These are phyloP conservation scores for Yamadazyma ubonensis DNA, from an alignment of 805 yeast species.

Conservation along the genomic window DNA sequence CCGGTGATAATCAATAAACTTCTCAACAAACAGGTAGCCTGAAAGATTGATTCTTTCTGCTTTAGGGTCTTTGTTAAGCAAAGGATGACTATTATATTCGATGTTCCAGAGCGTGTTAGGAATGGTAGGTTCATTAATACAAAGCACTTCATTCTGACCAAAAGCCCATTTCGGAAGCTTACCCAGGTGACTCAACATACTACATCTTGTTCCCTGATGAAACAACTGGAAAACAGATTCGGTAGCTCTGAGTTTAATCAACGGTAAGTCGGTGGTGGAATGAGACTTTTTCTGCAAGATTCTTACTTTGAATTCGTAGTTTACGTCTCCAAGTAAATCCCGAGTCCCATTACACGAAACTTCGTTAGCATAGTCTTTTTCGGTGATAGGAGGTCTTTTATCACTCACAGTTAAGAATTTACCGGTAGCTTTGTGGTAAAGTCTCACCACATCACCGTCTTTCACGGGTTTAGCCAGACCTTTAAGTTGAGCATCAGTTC, in stretches of 20 bases:
- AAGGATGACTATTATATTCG: slow-evolving; percentile 63
- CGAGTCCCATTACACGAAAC: slow-evolving; percentile 70
- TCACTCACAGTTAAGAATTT: slow-evolving; percentile 66
- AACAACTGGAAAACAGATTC: slow-evolving; percentile 69
- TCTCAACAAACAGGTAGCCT: slow-evolving; percentile 44
- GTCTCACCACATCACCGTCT: slow-evolving; percentile 56
- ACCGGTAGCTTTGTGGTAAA: slow-evolving; percentile 71
- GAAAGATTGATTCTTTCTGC: slow-evolving; percentile 21
- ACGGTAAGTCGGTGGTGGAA: slow-evolving; percentile 30
- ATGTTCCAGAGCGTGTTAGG: slow-evolving; percentile 72
- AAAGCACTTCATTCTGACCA: slow-evolving; percentile 83
- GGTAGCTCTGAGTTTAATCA: slow-evolving; percentile 48
- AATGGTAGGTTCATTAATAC: slow-evolving; percentile 70
- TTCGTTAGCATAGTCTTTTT: slow-evolving; percentile 86
- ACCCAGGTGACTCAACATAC: slow-evolving; percentile 67
- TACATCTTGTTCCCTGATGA: slow-evolving; percentile 68
- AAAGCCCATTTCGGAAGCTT: slow-evolving; percentile 84
- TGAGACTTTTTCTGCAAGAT: slow-evolving; percentile 37
- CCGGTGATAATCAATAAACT: slow-evolving; percentile 54
- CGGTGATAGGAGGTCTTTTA: slow-evolving; percentile 81
- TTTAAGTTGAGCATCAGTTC: slow-evolving; percentile 40
- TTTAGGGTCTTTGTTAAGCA: slow-evolving; percentile 23
- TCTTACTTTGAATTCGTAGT: slow-evolving; percentile 68
- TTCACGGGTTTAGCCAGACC: slow-evolving; percentile 35
- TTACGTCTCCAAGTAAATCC: slow-evolving; percentile 61